phyloP scores from a whole-genome alignment of 1,284 basidiomycete genomes.

The Pascua guehoae region DNA sequence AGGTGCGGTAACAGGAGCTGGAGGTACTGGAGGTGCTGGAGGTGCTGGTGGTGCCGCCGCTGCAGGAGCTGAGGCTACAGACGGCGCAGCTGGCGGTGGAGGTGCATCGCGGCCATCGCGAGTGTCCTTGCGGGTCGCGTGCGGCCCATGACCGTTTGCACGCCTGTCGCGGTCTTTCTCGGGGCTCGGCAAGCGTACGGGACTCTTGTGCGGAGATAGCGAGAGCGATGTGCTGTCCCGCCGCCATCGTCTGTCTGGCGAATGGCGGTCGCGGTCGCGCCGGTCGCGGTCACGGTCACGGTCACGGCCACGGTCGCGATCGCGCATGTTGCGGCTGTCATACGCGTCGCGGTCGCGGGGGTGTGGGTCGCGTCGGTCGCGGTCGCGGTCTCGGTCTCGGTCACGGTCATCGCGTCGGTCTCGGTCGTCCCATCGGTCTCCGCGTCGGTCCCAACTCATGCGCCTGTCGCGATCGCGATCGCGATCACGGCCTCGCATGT shows the following conservation, averaged over 20 bases:
- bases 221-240: conserved; percentile 1
- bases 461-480: conserved; percentile 4
- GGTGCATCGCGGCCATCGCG: neutral
- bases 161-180: neutral
- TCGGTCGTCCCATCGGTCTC: neutral
- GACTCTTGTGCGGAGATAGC: neutral
- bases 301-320: conserved; percentile 4
- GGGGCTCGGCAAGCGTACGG: conserved; percentile 1
- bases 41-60: too few relatives aligned
- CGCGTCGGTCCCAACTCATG: neutral
- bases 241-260: neutral
- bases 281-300: conserved; percentile 2
- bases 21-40: neutral
- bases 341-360: too few relatives aligned
- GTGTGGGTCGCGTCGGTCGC: neutral
- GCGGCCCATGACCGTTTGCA: neutral
- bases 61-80: neutral
- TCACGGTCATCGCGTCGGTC: neutral
- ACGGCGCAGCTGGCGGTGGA: neutral
- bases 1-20: conserved; percentile 16
- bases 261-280: conserved; percentile 8
- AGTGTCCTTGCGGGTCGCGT: neutral
- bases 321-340: neutral
- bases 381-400: neutral
- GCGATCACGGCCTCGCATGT: neutral